Percentiles rank a stretch among this genome's conserved stretches.
phyloP scores from a whole-genome alignment of 2,329 filamentous ascomycete genomes.

The Pseudogymnoascus sp. region DNA sequence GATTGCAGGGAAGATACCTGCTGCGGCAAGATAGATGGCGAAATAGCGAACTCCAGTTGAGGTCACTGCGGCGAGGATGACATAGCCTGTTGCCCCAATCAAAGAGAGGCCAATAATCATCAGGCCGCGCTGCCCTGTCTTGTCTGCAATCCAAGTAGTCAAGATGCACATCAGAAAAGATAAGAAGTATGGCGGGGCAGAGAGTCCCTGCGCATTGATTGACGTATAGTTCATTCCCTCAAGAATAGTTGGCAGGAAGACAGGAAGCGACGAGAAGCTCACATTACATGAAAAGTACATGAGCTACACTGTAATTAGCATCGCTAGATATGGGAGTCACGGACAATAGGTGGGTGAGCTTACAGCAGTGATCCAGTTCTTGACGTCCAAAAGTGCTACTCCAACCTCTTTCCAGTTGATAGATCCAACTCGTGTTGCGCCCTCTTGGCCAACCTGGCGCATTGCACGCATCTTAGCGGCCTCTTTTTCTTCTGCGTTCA shows the following conservation, averaged over 20 bases:
- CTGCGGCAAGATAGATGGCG: slow-evolving; percentile 45
- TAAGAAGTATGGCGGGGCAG: slow-evolving; percentile 62
- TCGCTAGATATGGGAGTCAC: not conserved
- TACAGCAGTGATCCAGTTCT: slow-evolving; percentile 41
- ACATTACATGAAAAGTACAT: slow-evolving; percentile 57
- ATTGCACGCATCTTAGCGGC: slow-evolving; percentile 47
- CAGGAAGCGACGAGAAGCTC: slow-evolving; percentile 56
- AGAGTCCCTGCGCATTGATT: slow-evolving; percentile 62
- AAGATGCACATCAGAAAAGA: slow-evolving; percentile 55
- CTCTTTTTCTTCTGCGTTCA: slow-evolving; percentile 34
- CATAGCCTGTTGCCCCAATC: slow-evolving; percentile 53
- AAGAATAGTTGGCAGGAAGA: slow-evolving; percentile 57
- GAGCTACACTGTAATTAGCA: slow-evolving; percentile 24
- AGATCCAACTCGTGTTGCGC: slow-evolving; percentile 39
- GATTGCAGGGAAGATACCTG: slow-evolving; percentile 58
- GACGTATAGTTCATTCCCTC: slow-evolving; percentile 59
- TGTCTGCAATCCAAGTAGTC: slow-evolving; percentile 58
- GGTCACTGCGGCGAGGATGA: slow-evolving; percentile 51
- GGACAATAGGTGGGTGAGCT: slow-evolving; percentile 16
- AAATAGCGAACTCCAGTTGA: slow-evolving; percentile 37
- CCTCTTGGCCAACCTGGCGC: slow-evolving; percentile 42
- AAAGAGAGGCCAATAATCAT: slow-evolving; percentile 49
- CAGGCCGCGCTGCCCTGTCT: slow-evolving; percentile 53
- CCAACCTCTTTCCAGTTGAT: slow-evolving; percentile 40
- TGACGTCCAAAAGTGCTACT: slow-evolving; percentile 38